These are phyloP conservation scores for Sporothrix pseudoabietina DNA, from an alignment of 2,329 filamentous ascomycete genomes.

Conservation along the genomic window DNA sequence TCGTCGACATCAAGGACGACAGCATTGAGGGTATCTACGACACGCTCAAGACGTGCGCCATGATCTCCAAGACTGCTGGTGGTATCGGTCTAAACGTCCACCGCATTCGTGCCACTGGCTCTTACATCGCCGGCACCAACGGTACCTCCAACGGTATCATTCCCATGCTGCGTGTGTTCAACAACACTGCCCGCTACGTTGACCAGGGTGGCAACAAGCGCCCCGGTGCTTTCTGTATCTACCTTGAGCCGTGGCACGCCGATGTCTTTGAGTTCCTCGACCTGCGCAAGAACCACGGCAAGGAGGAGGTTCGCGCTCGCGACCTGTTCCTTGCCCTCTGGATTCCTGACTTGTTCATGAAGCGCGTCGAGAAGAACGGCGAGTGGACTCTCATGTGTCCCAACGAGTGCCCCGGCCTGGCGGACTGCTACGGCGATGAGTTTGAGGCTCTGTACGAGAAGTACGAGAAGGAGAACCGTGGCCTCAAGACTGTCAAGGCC, in stretches of 20 bases:
- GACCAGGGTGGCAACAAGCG: slow-evolving; percentile 99
- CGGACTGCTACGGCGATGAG: slow-evolving; percentile 96
- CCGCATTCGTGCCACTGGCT: slow-evolving; percentile 94
- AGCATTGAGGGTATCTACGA: slow-evolving; percentile 99
- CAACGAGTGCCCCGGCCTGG: slow-evolving; percentile 90
- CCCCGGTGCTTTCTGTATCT: slow-evolving; percentile 96
- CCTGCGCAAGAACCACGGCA: slow-evolving; percentile 98
- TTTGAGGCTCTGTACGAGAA: slow-evolving; percentile 92
- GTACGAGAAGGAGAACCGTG: slow-evolving; percentile 86
- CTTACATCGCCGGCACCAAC: slow-evolving; percentile 97
- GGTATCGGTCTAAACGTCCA: slow-evolving; percentile 97
- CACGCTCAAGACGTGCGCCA: slow-evolving; percentile 96
- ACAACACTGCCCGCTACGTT: slow-evolving; percentile 98
- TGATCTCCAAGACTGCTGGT: slow-evolving; percentile 99
- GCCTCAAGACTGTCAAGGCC: slow-evolving; percentile 88
- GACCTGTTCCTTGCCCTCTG: slow-evolving; percentile 97
- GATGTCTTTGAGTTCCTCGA: slow-evolving; percentile 98
- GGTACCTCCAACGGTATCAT: slow-evolving; percentile 97
- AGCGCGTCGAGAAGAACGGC: slow-evolving; percentile 94
- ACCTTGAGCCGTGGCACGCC: slow-evolving; percentile 97
- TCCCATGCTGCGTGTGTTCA: slow-evolving; percentile 98
- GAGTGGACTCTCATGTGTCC: slow-evolving; percentile 99
- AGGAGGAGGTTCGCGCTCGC: slow-evolving; percentile 95
- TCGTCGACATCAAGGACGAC: slow-evolving; percentile 99
- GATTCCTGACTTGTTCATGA: slow-evolving; percentile 99